phyloP scores from a whole-genome alignment of 768 basidiomycete species.

The Lactarius vividus region DNA sequence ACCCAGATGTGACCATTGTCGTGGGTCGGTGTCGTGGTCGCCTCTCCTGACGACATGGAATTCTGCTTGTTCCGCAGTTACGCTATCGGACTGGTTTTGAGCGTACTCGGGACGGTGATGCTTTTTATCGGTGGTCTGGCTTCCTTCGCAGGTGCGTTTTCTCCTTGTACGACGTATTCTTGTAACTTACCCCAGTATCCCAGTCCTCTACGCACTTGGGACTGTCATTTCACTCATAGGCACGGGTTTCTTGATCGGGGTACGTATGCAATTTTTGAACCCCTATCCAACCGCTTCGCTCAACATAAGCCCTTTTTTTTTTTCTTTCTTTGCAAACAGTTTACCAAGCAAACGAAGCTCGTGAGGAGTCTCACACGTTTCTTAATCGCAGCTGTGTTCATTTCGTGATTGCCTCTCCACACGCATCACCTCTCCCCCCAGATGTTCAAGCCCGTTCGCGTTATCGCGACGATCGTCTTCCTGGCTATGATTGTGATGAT shows the following conservation, averaged over 20 bases:
- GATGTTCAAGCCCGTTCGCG: conserved; percentile 95
- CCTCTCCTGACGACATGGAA: background rate
- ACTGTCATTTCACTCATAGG: conserved; percentile 80
- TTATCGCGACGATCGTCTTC: conserved; percentile 77
- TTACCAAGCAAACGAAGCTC: conserved; percentile 75
- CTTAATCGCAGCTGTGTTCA: background rate
- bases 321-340: conserved; percentile 42
- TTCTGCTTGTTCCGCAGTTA: conserved; percentile 46
- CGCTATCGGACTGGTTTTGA: conserved; percentile 71
- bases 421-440: conserved; percentile 33
- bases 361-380: conserved; percentile 39
- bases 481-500: conserved; percentile 77
- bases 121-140: conserved; percentile 67
- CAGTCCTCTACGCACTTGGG: conserved; percentile 82
- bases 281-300: background rate
- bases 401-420: background rate
- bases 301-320: background rate
- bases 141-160: conserved; percentile 69
- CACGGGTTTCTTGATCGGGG: conserved; percentile 89
- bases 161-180: conserved; percentile 5
- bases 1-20: background rate
- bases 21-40: background rate
- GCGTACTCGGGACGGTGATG: conserved; percentile 73
- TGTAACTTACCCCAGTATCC: background rate
- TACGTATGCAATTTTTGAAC: conserved; percentile 40